Base-by-base conservation (phyloP, 2,329 filamentous ascomycete genomes). In the Aureobasidium sp. region DNA sequence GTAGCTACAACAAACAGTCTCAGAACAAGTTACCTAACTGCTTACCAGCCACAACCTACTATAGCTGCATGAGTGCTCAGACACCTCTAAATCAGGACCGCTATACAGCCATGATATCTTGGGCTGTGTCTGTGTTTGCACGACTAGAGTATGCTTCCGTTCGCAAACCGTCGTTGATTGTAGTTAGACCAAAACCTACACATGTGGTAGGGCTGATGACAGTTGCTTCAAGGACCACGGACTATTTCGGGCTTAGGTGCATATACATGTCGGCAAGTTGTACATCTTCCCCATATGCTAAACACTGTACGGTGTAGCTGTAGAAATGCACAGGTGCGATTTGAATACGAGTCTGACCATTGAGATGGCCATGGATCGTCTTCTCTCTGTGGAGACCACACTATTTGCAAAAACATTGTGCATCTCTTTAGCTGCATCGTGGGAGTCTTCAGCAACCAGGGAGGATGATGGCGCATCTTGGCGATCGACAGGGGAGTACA, bases 101-200 rank as follows among this genome's bases (percentile, higher is more conserved):
- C 37, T 58, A 59, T 50, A 59, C 44, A 23, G 10, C 15, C 56
- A 32, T 23, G 41, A 26, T 46, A 8, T 23, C 55, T 29, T 20
- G 20, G 47, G 55, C 29, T 36, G 42, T 44, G 23, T 37, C 42
- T 26, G n/a, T n/a, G 29, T 58, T 58, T 37, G 41, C 41, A 58
- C 55, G 6, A 37, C 41, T 9, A 20, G 1, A 1, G 20, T 20
- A 56, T 34, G 13, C 39, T n/a, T 20, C 44, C 4, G 13, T 8
- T 44, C 42, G 55, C 55, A 58, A 58, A 58, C 55, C 47, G 26
- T 46, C 27, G 27, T 36, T 10, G 53, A 44, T 57, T 57, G 39
- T 36, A 37, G 39, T 34, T 44, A 44, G 23, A 36, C 39, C 15
- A n/a, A 12, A 44, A 37, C 41, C 39, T 26, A 29, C 6, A 17